Evolutionary conservation across 371 early-diverging fungal species (phyloP), one percentile per base, ranked within the genome.

Genomic region (Chytridium lagenaria): DNA sequence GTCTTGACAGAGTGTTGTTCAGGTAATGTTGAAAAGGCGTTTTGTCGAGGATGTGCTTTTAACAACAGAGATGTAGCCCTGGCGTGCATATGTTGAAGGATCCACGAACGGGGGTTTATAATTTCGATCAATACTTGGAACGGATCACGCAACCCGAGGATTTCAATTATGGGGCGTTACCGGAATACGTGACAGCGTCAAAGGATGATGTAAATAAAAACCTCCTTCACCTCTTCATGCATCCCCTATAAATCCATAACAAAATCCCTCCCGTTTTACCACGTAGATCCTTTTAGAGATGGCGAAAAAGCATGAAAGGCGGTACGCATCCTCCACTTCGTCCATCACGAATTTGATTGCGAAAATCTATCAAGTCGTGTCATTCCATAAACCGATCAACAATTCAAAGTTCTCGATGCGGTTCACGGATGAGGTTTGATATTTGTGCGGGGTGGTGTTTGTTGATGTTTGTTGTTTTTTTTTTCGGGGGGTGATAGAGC

Each of bases 61-160:
- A 55, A 10, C 5, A 10, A 44, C 44, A 44, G 44, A 44, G 44
- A 44, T 44, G 44, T 44, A 44, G 93, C 55, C 93, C 94, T 1
- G 96, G 96, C 1, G 92, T 94, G 0, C 95, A 95, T 64, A 89
- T 86, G 68, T 77, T 97, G 10, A 88, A 91, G 81, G 95, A 96
- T 75, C 92, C 94, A 37, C 82, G 90, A 36, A 88, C 93, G 1
- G 79, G 85, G n/a, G 83, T 87, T 0, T 94, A 83, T 81, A 94
- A 94, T 74, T 96, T 92, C 78, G 87, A 92, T 28, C 89, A 90
- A 0, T 92, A 86, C 71, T 83, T 97, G 30, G 86, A 92, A 59
- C 74, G 88, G 34, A 92, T 96, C 52, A 88, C 90, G 22, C 92
- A 91, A 34, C 93, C 93, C 1, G 78, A 81, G 10, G 88, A 93